Conservation (phyloP, 2,329 filamentous ascomycete species). For the Calonectria pseudoreteaudii region DNA sequence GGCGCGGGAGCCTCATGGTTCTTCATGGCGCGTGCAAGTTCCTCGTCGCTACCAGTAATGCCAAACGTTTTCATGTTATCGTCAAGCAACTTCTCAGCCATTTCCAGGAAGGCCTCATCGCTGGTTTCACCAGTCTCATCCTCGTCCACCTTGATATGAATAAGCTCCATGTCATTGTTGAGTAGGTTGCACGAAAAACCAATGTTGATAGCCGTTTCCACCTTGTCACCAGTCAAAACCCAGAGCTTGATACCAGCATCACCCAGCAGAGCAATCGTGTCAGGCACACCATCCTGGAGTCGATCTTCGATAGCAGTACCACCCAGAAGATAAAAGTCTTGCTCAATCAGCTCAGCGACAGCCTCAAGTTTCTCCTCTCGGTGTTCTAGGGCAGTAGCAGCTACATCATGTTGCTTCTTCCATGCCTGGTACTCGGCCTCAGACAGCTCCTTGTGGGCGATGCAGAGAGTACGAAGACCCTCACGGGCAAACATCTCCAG, state of each 20-base stretch:
- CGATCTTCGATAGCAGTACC: conserved; percentile 98
- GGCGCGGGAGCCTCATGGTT: conserved; percentile 88
- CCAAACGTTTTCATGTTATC: conserved; percentile 78
- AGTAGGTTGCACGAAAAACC: conserved; percentile 98
- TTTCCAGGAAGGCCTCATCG: conserved; percentile 63
- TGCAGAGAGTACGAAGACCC: conserved; percentile 92
- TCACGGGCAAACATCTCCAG: conserved; percentile 97
- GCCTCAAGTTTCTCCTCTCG: conserved; percentile 94
- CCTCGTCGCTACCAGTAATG: conserved; percentile 86
- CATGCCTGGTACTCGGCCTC: conserved; percentile 88
- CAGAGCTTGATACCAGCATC: conserved; percentile 98
- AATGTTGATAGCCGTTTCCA: conserved; percentile 99
- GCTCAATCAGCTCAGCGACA: conserved; percentile 90
- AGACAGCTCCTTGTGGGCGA: conserved; percentile 83
- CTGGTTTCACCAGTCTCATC: conserved; percentile 66
- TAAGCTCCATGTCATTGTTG: conserved; percentile 97
- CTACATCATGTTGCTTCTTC: conserved; percentile 88
- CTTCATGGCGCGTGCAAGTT: conserved; percentile 81
- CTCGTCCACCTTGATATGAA: conserved; percentile 88
- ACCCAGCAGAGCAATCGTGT: conserved; percentile 91
- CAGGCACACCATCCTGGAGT: conserved; percentile 95
- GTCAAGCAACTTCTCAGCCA: conserved; percentile 79
- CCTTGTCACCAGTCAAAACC: conserved; percentile 98
- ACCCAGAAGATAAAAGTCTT: conserved; percentile 86
- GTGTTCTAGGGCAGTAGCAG: conserved; percentile 84